A percentile compares a stretch with the other conserved stretches of the same genome.
Conservation (phyloP, 148 eudicot species). For the Oxyria digyna region DNA sequence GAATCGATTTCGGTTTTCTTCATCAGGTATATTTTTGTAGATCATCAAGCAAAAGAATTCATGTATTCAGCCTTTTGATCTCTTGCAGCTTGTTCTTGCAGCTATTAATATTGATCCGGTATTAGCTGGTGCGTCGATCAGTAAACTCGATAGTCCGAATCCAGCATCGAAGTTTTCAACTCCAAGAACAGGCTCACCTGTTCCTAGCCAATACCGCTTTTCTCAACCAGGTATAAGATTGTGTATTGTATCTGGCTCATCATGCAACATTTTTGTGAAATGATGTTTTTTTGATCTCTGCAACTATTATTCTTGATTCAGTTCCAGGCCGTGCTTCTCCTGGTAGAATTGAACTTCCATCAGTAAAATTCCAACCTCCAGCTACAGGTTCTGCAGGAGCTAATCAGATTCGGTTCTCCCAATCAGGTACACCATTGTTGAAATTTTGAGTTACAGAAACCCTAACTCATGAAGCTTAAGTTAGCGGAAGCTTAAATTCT, state of each 20-base stretch:
- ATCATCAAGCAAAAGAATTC: background rate
- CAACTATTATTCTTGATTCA: background rate
- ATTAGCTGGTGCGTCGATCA: background rate
- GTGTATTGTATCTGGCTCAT: background rate
- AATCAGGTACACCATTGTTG: constrained; percentile 1
- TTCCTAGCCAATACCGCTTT: background rate
- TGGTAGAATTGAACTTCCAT: background rate
- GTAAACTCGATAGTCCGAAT: background rate
- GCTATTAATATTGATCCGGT: background rate
- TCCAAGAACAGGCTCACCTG: background rate
- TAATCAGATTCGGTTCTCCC: background rate
- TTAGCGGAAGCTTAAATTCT: background rate
- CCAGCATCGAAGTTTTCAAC: background rate
- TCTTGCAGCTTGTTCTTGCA: background rate
- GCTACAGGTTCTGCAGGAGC: background rate
- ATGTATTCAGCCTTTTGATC: background rate
- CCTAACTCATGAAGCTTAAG: background rate
- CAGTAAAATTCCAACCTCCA: background rate
- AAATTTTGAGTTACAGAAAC: background rate
- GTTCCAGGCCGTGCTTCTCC: background rate
- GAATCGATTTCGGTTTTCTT: background rate
- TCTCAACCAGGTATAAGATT: background rate
- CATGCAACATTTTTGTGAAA: background rate
- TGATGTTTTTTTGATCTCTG: background rate
- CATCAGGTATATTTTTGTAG: background rate